Base-by-base conservation (phyloP, 2,329 filamentous ascomycete species). In the Ceratocystis diversiconidia region DNA sequence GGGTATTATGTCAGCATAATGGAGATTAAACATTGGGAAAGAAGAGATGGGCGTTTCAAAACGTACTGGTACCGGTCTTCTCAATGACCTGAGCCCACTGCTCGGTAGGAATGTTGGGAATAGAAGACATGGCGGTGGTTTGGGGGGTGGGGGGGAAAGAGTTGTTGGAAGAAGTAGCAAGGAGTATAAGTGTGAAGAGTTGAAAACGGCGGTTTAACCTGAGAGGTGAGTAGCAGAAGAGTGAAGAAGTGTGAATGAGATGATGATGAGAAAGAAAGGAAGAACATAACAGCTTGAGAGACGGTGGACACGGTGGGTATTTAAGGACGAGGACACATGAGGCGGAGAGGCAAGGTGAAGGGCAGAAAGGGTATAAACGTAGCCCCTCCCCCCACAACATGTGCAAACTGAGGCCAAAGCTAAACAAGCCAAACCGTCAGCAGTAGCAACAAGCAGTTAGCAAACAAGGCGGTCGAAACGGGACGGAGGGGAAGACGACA, bases 21-120 rank as follows among this genome's bases (percentile, higher is more conserved):
- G 44, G 22, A 17, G 30, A 25, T 22, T 19, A 6, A 5, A 28
- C 17, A 17, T 1, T 8, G 25, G n/a, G 10, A 43, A 7, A 67
- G 7, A 57, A 22, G 52, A 22, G 65, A 60, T 43, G 62, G 59
- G 63, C 48, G 19, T 10, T 17, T 19, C 36, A 19, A 50, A 25
- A 78, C 82, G 72, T 79, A 79, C 86, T 83, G 65, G 85, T 86
- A 36, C 89, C 90, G 66, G 82, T 86, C 80, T 90, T 83, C 77
- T 95, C 89, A 71, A 94, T 81, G 71, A 97, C 89, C 77, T 94
- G 89, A 63, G 92, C 92, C 90, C 88, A 95, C 80, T 97, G 92
- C 76, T 86, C 86, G 62, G 81, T 83, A 67, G 92, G 92, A 72
- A 96, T 83, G 59, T 65, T 84, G 65, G 68, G 46, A 62, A 65